Evolutionary conservation across 1,139 yeast species (phyloP).

Genomic region (Hanseniaspora sp.): DNA sequence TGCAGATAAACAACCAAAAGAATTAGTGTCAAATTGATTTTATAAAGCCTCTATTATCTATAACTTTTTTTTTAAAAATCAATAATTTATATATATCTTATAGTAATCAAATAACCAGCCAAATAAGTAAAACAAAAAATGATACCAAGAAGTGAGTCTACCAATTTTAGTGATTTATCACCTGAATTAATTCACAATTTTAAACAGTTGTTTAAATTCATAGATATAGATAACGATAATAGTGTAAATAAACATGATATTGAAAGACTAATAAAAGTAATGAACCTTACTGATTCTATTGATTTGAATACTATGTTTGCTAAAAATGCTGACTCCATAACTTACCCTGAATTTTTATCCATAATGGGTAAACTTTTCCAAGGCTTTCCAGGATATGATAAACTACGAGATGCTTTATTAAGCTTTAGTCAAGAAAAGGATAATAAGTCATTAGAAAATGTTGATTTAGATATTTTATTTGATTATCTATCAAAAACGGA

Average conservation of each 20-base stretch:
- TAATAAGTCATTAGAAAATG: slow-evolving; percentile 24
- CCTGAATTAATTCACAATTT: slow-evolving; percentile 34
- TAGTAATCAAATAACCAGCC: neutral
- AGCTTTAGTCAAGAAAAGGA: slow-evolving; percentile 37
- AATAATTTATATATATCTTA: neutral
- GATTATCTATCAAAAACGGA: slow-evolving; percentile 46
- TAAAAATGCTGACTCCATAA: slow-evolving; percentile 35
- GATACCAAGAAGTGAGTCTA: slow-evolving; percentile 24
- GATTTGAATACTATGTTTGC: slow-evolving; percentile 9
- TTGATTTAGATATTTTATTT: slow-evolving; percentile 43
- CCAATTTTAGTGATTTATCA: slow-evolving; percentile 26
- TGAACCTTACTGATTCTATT: slow-evolving; percentile 28
- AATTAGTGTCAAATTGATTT: no score
- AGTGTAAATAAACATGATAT: slow-evolving; percentile 50
- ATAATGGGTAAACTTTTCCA: slow-evolving; percentile 52
- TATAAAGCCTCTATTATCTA: neutral
- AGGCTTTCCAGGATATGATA: slow-evolving; percentile 48
- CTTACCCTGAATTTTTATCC: slow-evolving; percentile 61
- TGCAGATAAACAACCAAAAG: no score
- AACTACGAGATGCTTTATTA: slow-evolving; percentile 52
- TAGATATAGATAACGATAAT: slow-evolving; percentile 83
- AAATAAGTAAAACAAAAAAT: slow-evolving; percentile 19
- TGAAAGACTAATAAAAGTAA: slow-evolving; percentile 43
- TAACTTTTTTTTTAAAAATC: no score
- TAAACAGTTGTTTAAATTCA: slow-evolving; percentile 45